phyloP scores from a whole-genome alignment of 306 rosid genomes.

The Albizia julibrissin region DNA sequence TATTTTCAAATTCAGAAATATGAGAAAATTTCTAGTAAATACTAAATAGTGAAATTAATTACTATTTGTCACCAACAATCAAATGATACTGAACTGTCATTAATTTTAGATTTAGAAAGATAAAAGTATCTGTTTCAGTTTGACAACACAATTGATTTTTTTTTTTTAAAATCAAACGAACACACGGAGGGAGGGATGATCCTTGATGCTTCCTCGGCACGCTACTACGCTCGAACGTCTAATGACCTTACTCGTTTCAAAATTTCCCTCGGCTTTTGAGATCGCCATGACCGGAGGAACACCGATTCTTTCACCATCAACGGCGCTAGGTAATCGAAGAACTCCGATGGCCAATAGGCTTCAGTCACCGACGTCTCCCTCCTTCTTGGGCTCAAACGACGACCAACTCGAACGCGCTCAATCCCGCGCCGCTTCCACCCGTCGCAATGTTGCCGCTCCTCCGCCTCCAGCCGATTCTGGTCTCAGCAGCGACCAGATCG shows the following conservation, averaged over 20 bases:
- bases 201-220: background rate
- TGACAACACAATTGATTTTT: too few relatives aligned
- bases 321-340: constrained; percentile 37
- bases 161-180: too few relatives aligned
- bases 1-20: too few relatives aligned
- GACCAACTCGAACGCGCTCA: constrained; percentile 74
- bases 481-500: constrained; percentile 67
- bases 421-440: constrained; percentile 66
- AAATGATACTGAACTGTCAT: too few relatives aligned
- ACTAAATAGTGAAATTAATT: too few relatives aligned
- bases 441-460: constrained; percentile 40
- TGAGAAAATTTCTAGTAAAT: too few relatives aligned
- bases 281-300: background rate
- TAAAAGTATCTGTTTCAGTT: too few relatives aligned
- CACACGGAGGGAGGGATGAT: too few relatives aligned
- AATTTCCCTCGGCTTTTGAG: background rate
- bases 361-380: constrained; percentile 63
- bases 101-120: too few relatives aligned
- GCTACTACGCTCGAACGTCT: background rate
- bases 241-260: background rate
- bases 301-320: background rate
- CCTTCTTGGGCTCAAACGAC: constrained; percentile 72
- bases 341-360: constrained; percentile 48
- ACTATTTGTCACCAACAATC: too few relatives aligned
- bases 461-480: constrained; percentile 24